A percentile compares a stretch with the other conserved stretches of the same genome.
Conservation (phyloP, 176 grass and related monocot species). For the Puccinellia tenuiflora region DNA sequence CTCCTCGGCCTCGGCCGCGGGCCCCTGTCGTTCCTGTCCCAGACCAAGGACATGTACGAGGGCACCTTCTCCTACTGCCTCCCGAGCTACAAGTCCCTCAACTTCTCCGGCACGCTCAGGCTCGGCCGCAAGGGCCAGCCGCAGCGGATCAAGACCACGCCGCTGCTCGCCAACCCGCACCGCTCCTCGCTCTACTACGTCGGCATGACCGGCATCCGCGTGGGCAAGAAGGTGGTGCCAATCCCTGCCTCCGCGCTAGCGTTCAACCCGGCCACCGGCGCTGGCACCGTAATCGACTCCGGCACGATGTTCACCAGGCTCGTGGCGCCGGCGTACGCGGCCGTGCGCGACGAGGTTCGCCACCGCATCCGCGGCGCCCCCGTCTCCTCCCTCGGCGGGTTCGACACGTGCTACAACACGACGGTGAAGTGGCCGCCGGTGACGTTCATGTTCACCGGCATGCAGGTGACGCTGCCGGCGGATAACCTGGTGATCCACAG, state of each 20-base stretch:
- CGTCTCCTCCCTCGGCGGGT: conserved; percentile 69
- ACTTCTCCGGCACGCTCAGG: conserved; percentile 85
- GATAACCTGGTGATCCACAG: conserved; percentile 75
- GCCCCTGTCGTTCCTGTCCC: conserved; percentile 70
- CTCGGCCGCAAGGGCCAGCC: conserved; percentile 73
- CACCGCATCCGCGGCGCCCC: conserved; percentile 41
- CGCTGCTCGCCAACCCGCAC: conserved; percentile 62
- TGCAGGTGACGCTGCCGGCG: conserved; percentile 61
- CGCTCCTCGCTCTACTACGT: conserved; percentile 93
- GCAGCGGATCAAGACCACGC: conserved; percentile 65
- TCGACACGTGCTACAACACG: conserved; percentile 87
- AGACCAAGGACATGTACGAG: conserved; percentile 63
- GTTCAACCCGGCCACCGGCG: conserved; percentile 70
- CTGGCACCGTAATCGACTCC: conserved; percentile 73
- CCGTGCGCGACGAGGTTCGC: conserved; percentile 72
- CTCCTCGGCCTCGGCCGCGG: conserved; percentile 83
- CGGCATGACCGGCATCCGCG: conserved; percentile 74
- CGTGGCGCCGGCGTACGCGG: conserved; percentile 63
- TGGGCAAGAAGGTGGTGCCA: conserved; percentile 50
- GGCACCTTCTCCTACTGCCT: conserved; percentile 88
- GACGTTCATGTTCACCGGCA: conserved; percentile 60
- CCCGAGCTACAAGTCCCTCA: conserved; percentile 70
- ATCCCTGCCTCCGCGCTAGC: conserved; percentile 55
- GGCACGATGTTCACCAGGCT: conserved; percentile 90
- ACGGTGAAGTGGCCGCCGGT: conserved; percentile 41